Evolutionary conservation across 257 asterid species (phyloP), one percentile per base, ranked within the genome.

Genomic region (Solanum sejunctum): DNA sequence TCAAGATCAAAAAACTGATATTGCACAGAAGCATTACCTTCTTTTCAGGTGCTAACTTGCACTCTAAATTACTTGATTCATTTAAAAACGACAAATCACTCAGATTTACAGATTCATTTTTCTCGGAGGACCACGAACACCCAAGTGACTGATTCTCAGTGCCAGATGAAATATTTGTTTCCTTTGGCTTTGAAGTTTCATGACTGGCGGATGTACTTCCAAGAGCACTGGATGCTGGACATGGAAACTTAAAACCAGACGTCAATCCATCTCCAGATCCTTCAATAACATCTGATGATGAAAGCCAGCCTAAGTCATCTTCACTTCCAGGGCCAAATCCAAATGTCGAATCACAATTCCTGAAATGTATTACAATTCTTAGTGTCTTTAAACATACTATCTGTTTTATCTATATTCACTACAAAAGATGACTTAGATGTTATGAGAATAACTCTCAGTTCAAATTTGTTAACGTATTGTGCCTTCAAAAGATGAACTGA

Each of bases 311-410:
- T 67, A 90, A 78, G 73, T 90, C 95, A 87, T 93, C 94, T 36
- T 92, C 96, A 81, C 85, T 88, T 81, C 92, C 85, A 70, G 89
- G 86, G 47, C 92, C 96, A 87, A 93, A 91, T 75, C 97, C 98
- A 90, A 95, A 96, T 64, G 95, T 89, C 8, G 98, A 92, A 87
- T 93, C 98, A 80, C 95, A 92, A 89, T 90, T 92, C 88, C 98
- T 95, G 97, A 51, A 90, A 85, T 32, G 82, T 57, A 80, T 82
- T 66, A 47, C 39, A 84, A 49, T 7, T 26, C 12, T 45, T 75
- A 84, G 84, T 36, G 79, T 45, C 41, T 58, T 56, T 54, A 20
- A 78, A 18, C 12, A 81, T 18, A 55, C 23, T 77, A 49, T 77
- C 23, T 21, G 2, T 12, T 77, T 49, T 23, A 28, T 67, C 20